Evolutionary conservation across 1,284 basidiomycete species (phyloP).

Genomic region (Pseudozyma tsukubaensis): DNA sequence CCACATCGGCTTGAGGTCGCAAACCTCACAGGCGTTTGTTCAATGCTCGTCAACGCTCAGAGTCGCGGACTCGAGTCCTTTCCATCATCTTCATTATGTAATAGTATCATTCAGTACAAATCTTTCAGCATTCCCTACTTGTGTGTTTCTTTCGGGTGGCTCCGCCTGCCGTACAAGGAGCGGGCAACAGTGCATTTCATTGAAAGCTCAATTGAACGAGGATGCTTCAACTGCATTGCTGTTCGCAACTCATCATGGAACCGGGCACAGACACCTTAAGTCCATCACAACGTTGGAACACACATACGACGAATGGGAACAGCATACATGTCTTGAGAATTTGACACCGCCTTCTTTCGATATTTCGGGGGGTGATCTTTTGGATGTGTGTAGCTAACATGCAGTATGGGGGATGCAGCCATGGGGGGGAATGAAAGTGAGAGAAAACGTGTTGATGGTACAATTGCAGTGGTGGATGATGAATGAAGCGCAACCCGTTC

Average conservation of each 20-base stretch:
- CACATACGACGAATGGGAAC: slow-evolving; percentile 11
- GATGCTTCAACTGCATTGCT: too few relatives aligned
- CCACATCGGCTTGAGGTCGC: too few relatives aligned
- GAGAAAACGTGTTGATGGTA: slow-evolving; percentile 43
- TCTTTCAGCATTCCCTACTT: background rate
- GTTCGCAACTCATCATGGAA: too few relatives aligned
- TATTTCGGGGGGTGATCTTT: slow-evolving; percentile 41
- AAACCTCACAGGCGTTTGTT: too few relatives aligned
- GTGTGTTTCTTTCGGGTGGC: too few relatives aligned
- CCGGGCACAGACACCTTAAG: background rate
- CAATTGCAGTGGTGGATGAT: slow-evolving; percentile 47
- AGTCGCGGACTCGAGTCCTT: too few relatives aligned
- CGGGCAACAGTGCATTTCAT: too few relatives aligned
- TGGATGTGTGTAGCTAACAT: slow-evolving; percentile 10
- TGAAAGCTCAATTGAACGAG: too few relatives aligned
- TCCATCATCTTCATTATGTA: slow-evolving; percentile 17
- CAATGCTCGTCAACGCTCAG: too few relatives aligned
- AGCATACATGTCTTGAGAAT: slow-evolving; percentile 36
- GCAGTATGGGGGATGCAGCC: slow-evolving; percentile 1
- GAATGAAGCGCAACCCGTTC: too few relatives aligned
- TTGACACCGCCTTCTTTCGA: slow-evolving; percentile 56
- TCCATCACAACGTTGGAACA: too few relatives aligned
- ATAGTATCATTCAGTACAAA: slow-evolving; percentile 16
- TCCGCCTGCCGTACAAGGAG: too few relatives aligned
- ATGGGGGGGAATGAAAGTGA: background rate